Conservation (phyloP, 345 rosid species). For the Sonneratia caseolaris region DNA sequence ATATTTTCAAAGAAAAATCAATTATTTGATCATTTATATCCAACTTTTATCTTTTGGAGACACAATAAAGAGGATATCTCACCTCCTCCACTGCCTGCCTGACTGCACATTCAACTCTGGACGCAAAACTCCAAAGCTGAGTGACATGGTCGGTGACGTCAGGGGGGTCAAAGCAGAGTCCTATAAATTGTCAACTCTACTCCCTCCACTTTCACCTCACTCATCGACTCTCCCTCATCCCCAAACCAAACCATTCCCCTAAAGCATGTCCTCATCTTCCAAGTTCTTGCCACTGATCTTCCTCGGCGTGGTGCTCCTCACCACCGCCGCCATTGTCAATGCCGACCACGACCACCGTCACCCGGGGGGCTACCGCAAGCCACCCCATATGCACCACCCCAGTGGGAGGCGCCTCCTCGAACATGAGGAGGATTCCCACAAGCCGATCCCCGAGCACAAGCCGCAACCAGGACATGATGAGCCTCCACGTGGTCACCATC, state of each 20-base stretch:
- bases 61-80: too few relatives aligned
- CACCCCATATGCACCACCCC: conserved; percentile 8
- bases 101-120: not conserved
- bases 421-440: not conserved
- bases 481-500: conserved; percentile 15
- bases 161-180: not conserved
- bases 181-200: not conserved
- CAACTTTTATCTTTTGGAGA: too few relatives aligned
- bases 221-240: not conserved
- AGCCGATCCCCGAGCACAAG: conserved; percentile 7
- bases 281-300: not conserved
- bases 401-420: conserved; percentile 8
- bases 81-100: not conserved
- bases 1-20: too few relatives aligned
- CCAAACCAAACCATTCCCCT: not conserved
- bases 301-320: conserved; percentile 7
- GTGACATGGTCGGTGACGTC: conserved; percentile 4
- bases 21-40: too few relatives aligned
- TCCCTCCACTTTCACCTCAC: conserved; percentile 3
- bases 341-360: conserved; percentile 1
- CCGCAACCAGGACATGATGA: not conserved
- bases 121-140: not conserved
- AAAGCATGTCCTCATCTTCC: not conserved
- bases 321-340: conserved; percentile 1
- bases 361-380: conserved; percentile 1